Percentiles rank a stretch among this genome's conserved stretches.
Conservation (phyloP, 83 land plant genomes). For the Picea abies region DNA sequence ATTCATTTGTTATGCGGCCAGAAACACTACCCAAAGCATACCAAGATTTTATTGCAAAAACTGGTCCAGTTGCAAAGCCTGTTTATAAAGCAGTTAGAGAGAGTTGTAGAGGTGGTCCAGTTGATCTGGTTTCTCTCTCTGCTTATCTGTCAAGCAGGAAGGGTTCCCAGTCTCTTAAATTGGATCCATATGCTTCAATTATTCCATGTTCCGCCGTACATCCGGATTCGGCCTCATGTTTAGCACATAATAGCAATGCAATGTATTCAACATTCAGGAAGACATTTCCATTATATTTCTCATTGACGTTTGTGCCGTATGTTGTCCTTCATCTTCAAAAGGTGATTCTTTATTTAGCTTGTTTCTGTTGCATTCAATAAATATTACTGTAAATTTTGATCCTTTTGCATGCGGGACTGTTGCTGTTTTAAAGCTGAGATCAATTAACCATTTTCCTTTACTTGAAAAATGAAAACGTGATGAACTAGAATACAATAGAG, state of each 20-base stretch:
- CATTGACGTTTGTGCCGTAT: conserved; percentile 95
- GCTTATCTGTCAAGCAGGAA: conserved; percentile 59
- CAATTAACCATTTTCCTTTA: too few relatives aligned
- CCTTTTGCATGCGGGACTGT: too few relatives aligned
- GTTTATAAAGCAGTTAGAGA: conserved; percentile 86
- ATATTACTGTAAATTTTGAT: too few relatives aligned
- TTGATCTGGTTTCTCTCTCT: conserved; percentile 65
- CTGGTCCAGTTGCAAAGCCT: conserved; percentile 90
- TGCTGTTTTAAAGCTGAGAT: too few relatives aligned
- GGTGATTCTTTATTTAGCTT: conserved; percentile 39
- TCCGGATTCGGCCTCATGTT: conserved; percentile 76
- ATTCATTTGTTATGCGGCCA: conserved; percentile 95
- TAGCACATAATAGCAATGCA: conserved; percentile 72
- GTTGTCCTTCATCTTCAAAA: conserved; percentile 93
- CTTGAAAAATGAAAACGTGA: too few relatives aligned
- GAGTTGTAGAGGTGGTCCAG: conserved; percentile 67
- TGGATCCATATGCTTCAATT: conserved; percentile 64
- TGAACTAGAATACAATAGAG: too few relatives aligned
- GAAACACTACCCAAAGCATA: conserved; percentile 96
- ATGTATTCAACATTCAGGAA: conserved; percentile 86
- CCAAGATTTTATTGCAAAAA: conserved; percentile 86
- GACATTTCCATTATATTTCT: conserved; percentile 96
- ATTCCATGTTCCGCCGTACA: conserved; percentile 92
- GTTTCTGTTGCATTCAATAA: background rate
- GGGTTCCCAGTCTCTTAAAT: conserved; percentile 29